Percentiles rank a stretch among this genome's conserved stretches.
These are phyloP conservation scores for Globisporangium nunn DNA, from an alignment of 352 stramenopile genomes.

Conservation along the genomic window DNA sequence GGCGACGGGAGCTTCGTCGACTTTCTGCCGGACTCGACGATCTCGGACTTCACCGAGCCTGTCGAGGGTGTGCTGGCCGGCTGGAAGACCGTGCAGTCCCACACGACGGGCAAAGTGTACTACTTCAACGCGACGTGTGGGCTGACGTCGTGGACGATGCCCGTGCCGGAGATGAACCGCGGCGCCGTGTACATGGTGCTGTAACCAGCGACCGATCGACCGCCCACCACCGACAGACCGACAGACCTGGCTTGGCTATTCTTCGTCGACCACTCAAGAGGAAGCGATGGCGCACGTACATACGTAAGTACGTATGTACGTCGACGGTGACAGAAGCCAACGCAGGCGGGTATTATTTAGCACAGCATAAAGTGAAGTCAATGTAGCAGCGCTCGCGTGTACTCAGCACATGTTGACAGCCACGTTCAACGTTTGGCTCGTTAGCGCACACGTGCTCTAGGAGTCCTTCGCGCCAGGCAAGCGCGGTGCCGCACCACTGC, in stretches of 20 bases:
- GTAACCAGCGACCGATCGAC: slow-evolving; percentile 18
- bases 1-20: slow-evolving; percentile 64
- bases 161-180: slow-evolving; percentile 42
- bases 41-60: slow-evolving; percentile 41
- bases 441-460: not conserved
- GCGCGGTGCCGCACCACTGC: not conserved
- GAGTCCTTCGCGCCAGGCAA: slow-evolving; percentile 1
- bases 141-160: slow-evolving; percentile 72
- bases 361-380: slow-evolving; percentile 14
- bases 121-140: slow-evolving; percentile 77
- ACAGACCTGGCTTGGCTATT: not conserved
- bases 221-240: not conserved
- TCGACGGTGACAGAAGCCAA: not conserved
- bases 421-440: too few species aligned
- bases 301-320: too few species aligned
- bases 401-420: too few species aligned
- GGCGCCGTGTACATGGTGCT: slow-evolving; percentile 72
- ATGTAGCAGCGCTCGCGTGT: slow-evolving; percentile 10
- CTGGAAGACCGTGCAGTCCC: slow-evolving; percentile 64
- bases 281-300: not conserved
- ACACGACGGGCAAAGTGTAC: slow-evolving; percentile 74
- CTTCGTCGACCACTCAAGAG: too few species aligned
- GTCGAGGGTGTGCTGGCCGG: slow-evolving; percentile 29
- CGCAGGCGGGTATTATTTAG: slow-evolving; percentile 18
- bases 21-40: slow-evolving; percentile 59